Base-by-base conservation (phyloP, 1,139 yeast species). In the Komagataea norvegica region DNA sequence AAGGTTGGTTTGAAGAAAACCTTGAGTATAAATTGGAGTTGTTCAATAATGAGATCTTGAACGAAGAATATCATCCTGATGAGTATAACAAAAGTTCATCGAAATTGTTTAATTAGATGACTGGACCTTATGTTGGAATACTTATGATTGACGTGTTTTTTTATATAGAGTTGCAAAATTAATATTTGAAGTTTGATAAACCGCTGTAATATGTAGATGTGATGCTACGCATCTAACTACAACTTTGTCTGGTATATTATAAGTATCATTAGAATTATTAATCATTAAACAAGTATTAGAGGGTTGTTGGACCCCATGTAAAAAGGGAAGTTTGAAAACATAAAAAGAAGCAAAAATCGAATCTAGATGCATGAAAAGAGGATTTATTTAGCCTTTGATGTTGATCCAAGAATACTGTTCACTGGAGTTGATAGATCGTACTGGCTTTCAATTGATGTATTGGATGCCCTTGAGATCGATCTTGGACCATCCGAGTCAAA, bases 1-100 rank as follows among this genome's bases (percentile, higher is more conserved):
- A 67, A 48, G 77, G 73, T 10, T 82, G 89, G 89, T 68, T 60
- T 50, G 89, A 82, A 61, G 74, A 74, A 47, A 67, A 56, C 51
- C 55, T 55, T 8, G 36, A 79, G 25, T 86, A 79, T 36, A 85
- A 79, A 49, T 70, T 71, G 45, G 88, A 80, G 46, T 70, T 72
- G 45, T 82, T 82, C 55, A 82, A 76, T 43, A 68, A 62, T n/a
- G 60, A 56, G 35, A 53, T 50, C 27, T 46, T 48, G 17, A 44
- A 43, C 11, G 32, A 30, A 6, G 36, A 25, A 19, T 23, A 32
- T 9, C 56, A 48, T 38, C 50, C 53, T 24, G 37, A 51, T 34
- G 52, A 50, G 16, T 50, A 34, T 23, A 19, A 24, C 2, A 35
- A 30, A 29, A 31, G 31, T 9, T 9, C 31, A 14, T 30, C 33